Percentiles rank a stretch among this genome's conserved stretches.
Conservation (phyloP, 148 eudicot species). For the Camellia lanceoleosa region DNA sequence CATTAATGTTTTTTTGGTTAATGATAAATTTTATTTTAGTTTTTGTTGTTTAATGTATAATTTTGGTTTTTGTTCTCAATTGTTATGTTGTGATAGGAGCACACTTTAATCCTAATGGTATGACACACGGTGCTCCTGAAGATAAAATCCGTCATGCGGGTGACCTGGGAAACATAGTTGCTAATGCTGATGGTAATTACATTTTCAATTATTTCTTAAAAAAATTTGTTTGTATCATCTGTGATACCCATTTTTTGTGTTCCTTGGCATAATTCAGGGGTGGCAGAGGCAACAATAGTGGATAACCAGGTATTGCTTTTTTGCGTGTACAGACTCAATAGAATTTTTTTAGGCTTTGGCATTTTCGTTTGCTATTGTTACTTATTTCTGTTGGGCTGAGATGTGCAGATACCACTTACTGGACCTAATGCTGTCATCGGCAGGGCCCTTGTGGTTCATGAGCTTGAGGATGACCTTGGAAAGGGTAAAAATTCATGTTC, state of each 20-base stretch:
- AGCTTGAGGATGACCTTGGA: slow-evolving; percentile 94
- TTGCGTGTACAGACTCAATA: not conserved
- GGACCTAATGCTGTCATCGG: slow-evolving; percentile 91
- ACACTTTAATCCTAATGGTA: slow-evolving; percentile 78
- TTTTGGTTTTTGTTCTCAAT: not conserved
- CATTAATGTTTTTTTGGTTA: not conserved
- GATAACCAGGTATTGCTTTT: slow-evolving; percentile 61
- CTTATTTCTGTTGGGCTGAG: slow-evolving; percentile 4
- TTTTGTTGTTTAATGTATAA: not conserved
- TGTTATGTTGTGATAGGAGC: slow-evolving; percentile 47
- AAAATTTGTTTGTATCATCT: not conserved
- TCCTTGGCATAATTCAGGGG: slow-evolving; percentile 43
- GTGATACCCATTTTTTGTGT: not conserved
- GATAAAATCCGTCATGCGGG: slow-evolving; percentile 99
- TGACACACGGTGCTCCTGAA: slow-evolving; percentile 98
- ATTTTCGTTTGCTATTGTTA: not conserved
- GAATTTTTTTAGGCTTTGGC: not conserved
- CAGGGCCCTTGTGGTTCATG: slow-evolving; percentile 92
- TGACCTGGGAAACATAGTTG: slow-evolving; percentile 99
- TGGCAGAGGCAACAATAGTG: slow-evolving; percentile 84
- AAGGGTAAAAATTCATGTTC: slow-evolving; percentile 53
- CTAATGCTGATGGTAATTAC: slow-evolving; percentile 72
- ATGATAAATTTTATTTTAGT: not conserved
- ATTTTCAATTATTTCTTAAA: not conserved
- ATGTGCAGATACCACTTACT: slow-evolving; percentile 72